These are phyloP conservation scores for Candida yuanshanica DNA, from an alignment of 805 yeast species.

Conservation along the genomic window DNA sequence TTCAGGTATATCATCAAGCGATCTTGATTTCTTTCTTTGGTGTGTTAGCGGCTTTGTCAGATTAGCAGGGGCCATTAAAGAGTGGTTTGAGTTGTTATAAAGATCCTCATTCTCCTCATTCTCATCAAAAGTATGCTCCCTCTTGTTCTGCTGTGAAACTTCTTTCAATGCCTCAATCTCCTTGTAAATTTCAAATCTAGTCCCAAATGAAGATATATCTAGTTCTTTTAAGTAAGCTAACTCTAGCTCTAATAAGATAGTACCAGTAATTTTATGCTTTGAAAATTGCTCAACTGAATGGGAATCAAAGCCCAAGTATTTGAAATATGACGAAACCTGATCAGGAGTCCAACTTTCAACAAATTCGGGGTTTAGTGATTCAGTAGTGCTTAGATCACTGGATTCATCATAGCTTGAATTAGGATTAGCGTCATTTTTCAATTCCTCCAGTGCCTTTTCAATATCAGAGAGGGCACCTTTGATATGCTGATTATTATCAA, in stretches of 20 bases:
- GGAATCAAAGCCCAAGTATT: conserved; percentile 64
- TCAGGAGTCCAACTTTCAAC: conserved; percentile 75
- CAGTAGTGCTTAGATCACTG: conserved; percentile 15
- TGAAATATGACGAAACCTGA: conserved; percentile 77
- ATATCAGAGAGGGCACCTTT: conserved; percentile 61
- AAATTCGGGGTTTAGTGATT: conserved; percentile 40
- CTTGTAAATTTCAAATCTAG: conserved; percentile 85
- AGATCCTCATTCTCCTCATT: conserved; percentile 9
- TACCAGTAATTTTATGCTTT: conserved; percentile 85
- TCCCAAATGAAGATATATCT: conserved; percentile 90
- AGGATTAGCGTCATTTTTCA: conserved; percentile 32
- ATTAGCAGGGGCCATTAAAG: conserved; percentile 11
- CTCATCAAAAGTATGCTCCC: conserved; percentile 8
- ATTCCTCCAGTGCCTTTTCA: conserved; percentile 65
- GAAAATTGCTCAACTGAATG: conserved; percentile 75
- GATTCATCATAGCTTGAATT: conserved; percentile 7
- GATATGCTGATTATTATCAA: conserved; percentile 28
- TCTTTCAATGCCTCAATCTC: conserved; percentile 68
- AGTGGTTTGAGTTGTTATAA: neutral
- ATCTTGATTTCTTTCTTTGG: conserved; percentile 44
- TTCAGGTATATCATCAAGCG: conserved; percentile 39
- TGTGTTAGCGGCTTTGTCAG: conserved; percentile 30
- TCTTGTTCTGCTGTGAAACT: conserved; percentile 8
- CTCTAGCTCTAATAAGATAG: conserved; percentile 79
- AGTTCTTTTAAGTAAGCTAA: conserved; percentile 82